A percentile compares a stretch with the other conserved stretches of the same genome.
Conservation (phyloP, 768 basidiomycete species). For the Lactarius trivialis region DNA sequence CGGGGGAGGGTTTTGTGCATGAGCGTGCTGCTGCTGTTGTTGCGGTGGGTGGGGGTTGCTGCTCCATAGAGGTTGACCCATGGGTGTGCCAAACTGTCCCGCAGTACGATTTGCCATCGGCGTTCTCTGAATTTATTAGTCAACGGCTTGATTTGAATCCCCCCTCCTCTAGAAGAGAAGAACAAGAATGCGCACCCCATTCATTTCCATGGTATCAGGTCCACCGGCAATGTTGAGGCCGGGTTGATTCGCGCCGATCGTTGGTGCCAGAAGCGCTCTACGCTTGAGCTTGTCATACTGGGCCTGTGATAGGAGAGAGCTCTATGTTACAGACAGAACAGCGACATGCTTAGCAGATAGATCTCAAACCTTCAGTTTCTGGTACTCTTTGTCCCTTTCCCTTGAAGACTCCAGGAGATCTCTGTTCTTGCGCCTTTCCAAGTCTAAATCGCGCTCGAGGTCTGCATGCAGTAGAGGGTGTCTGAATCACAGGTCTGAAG, state of each 20-base stretch:
- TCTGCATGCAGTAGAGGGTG: conserved; percentile 37
- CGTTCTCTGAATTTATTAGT: conserved; percentile 9
- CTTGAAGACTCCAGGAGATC: conserved; percentile 68
- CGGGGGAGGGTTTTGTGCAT: background rate
- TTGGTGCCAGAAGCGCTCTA: conserved; percentile 54
- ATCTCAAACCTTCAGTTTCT: conserved; percentile 64
- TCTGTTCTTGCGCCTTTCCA: conserved; percentile 66
- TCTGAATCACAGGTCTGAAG: background rate
- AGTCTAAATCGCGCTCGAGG: conserved; percentile 71
- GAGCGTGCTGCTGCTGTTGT: background rate
- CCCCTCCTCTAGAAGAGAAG: background rate
- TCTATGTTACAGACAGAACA: background rate
- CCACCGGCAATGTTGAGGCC: conserved; percentile 7
- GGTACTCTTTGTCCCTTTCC: conserved; percentile 82
- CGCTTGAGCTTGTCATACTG: conserved; percentile 82
- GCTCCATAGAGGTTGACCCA: conserved; percentile 9
- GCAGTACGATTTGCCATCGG: conserved; percentile 1
- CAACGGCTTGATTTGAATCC: background rate
- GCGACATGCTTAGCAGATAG: background rate
- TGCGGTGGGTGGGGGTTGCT: background rate
- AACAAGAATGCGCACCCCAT: conserved; percentile 1
- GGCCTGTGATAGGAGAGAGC: conserved; percentile 34
- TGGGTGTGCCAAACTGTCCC: conserved; percentile 3
- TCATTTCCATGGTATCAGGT: conserved; percentile 5
- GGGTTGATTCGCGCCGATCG: conserved; percentile 7